phyloP scores from a whole-genome alignment of 228 moss, liverwort and hornwort genomes.

The Sphagnum magellanicum region DNA sequence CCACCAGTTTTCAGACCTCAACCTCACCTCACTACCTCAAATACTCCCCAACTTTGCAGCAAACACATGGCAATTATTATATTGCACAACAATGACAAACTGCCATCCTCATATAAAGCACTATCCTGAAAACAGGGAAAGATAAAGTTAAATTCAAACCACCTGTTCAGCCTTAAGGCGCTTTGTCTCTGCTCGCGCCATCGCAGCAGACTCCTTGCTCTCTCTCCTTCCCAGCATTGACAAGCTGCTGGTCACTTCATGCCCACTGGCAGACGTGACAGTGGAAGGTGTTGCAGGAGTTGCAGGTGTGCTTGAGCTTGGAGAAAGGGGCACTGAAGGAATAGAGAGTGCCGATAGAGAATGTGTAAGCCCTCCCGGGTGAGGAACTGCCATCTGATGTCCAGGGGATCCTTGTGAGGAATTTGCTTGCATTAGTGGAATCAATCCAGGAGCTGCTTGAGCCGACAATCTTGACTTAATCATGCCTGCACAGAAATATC shows the following conservation, averaged over 20 bases:
- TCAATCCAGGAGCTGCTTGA: slow-evolving; percentile 24
- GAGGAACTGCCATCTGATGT: slow-evolving; percentile 34
- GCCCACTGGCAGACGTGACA: slow-evolving; percentile 68
- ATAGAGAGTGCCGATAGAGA: slow-evolving; percentile 28
- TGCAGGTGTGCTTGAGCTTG: slow-evolving; percentile 58
- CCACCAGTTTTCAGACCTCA: background rate
- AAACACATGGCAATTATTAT: background rate
- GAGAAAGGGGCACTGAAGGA: slow-evolving; percentile 42
- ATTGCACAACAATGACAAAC: background rate
- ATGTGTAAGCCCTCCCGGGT: slow-evolving; percentile 37
- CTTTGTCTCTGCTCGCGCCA: slow-evolving; percentile 66
- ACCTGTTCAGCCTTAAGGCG: slow-evolving; percentile 63
- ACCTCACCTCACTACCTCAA: background rate
- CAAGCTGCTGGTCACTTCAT: slow-evolving; percentile 55
- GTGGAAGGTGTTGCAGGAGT: slow-evolving; percentile 73
- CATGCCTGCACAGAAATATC: too few species aligned
- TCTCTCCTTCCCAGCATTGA: slow-evolving; percentile 81
- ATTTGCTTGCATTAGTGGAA: slow-evolving; percentile 36
- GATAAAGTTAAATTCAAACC: slow-evolving; percentile 18
- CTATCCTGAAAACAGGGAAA: background rate
- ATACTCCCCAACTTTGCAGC: background rate
- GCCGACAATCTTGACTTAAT: slow-evolving; percentile 13
- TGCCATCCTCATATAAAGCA: background rate
- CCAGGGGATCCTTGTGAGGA: slow-evolving; percentile 65
- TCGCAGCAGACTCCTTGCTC: slow-evolving; percentile 66